Evolutionary conservation across 371 early-diverging fungal genomes (phyloP).

Genomic region (Racocetra persica): DNA sequence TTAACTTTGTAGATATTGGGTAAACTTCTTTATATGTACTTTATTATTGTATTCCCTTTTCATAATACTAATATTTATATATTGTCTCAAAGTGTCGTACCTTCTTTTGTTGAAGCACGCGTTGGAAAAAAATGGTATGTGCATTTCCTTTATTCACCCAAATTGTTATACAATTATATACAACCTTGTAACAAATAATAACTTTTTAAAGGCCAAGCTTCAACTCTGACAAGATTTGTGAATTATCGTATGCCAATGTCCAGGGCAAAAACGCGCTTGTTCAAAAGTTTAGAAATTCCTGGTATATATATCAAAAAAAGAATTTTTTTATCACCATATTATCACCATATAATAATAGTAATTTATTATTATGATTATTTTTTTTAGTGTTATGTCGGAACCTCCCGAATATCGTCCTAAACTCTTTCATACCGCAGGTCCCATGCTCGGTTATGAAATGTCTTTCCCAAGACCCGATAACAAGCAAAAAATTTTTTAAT

Average conservation of each 20-base stretch:
- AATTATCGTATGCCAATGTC: conserved; percentile 87
- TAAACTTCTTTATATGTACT: conserved; percentile 48
- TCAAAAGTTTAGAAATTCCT: conserved; percentile 87
- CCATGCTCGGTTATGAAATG: conserved; percentile 66
- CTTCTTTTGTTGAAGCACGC: conserved; percentile 75
- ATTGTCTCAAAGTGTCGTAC: conserved; percentile 56
- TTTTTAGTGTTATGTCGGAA: conserved; percentile 74
- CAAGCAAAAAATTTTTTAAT: neutral
- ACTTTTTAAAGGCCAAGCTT: conserved; percentile 68
- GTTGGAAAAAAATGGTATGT: conserved; percentile 83
- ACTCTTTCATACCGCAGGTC: conserved; percentile 72
- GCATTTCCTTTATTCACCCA: neutral
- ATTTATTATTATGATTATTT: neutral
- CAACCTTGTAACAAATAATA: neutral
- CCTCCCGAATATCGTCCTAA: conserved; percentile 79
- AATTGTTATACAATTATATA: neutral
- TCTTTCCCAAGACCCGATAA: conserved; percentile 61
- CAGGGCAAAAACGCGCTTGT: conserved; percentile 85
- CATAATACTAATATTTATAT: neutral
- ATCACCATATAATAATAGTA: neutral
- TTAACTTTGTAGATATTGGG: conserved; percentile 78
- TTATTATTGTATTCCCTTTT: too few species aligned
- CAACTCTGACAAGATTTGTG: conserved; percentile 87
- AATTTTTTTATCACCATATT: neutral
- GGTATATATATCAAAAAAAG: too few species aligned